phyloP scores from a whole-genome alignment of 768 basidiomycete genomes.

The Collybiopsis luxurians region DNA sequence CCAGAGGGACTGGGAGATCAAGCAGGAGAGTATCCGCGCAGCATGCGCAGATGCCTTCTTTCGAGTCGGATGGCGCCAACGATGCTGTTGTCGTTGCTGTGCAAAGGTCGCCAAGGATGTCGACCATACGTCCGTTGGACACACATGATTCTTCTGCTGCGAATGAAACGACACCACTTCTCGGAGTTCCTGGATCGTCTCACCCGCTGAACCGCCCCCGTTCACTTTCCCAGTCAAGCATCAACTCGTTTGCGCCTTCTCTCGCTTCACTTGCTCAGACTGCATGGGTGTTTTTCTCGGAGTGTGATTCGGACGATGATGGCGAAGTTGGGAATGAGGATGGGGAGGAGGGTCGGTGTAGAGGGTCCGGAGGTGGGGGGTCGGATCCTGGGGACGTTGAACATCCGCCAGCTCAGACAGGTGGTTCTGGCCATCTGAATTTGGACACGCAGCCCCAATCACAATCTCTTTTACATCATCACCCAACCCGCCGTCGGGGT shows the following conservation, averaged over 20 bases:
- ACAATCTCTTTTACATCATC: too few species aligned
- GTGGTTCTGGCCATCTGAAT: too few species aligned
- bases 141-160: too few species aligned
- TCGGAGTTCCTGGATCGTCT: conserved; percentile 23
- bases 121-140: conserved; percentile 24
- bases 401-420: too few species aligned
- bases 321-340: conserved; percentile 7
- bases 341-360: not conserved
- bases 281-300: conserved; percentile 64
- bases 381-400: too few species aligned
- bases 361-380: too few species aligned
- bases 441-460: too few species aligned
- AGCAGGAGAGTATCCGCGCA: conserved; percentile 11
- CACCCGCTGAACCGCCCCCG: conserved; percentile 39
- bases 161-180: conserved; percentile 54
- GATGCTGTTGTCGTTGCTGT: conserved; percentile 23
- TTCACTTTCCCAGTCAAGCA: conserved; percentile 58
- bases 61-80: conserved; percentile 27
- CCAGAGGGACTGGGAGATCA: conserved; percentile 37
- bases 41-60: conserved; percentile 20
- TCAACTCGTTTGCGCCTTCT: conserved; percentile 56
- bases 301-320: conserved; percentile 33
- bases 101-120: conserved; percentile 23
- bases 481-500: conserved; percentile 2
- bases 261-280: conserved; percentile 70